phyloP scores from a whole-genome alignment of 2,329 filamentous ascomycete genomes.

The Apiospora malaysiana region DNA sequence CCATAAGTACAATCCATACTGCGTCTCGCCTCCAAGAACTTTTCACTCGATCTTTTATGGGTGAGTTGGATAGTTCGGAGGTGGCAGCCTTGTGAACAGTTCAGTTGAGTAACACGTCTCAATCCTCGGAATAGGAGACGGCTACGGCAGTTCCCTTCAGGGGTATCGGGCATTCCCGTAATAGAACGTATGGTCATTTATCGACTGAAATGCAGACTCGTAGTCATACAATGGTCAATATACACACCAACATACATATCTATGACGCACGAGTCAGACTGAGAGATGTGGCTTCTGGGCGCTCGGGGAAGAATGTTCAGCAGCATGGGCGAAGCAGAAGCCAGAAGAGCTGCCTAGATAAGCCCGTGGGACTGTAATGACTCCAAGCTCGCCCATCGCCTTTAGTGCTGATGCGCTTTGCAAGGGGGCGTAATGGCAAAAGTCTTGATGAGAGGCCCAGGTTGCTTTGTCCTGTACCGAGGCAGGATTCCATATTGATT shows the following conservation, averaged over 20 bases:
- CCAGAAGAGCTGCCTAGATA: not conserved
- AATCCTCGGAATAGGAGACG: not conserved
- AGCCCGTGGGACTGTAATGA: not conserved
- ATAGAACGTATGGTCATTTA: not conserved
- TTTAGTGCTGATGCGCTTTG: conserved; percentile 9
- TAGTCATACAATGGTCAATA: too few relatives aligned
- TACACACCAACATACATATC: not conserved
- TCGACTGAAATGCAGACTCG: too few relatives aligned
- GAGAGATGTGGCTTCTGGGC: not conserved
- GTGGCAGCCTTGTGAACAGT: not conserved
- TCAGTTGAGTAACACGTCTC: not conserved
- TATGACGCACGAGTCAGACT: not conserved
- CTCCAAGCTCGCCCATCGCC: not conserved
- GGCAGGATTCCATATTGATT: not conserved
- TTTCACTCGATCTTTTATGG: not conserved
- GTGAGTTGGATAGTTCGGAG: not conserved
- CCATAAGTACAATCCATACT: not conserved
- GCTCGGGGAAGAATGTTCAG: not conserved
- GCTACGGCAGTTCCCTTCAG: not conserved
- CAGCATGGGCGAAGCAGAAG: not conserved
- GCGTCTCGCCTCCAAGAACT: not conserved
- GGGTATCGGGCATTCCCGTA: not conserved
- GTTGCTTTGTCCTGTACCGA: not conserved
- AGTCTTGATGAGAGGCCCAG: not conserved
- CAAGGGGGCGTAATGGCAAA: not conserved